A percentile compares a stretch with the other conserved stretches of the same genome.
Conservation (phyloP, 768 basidiomycete species). For the Calocybe indica region DNA sequence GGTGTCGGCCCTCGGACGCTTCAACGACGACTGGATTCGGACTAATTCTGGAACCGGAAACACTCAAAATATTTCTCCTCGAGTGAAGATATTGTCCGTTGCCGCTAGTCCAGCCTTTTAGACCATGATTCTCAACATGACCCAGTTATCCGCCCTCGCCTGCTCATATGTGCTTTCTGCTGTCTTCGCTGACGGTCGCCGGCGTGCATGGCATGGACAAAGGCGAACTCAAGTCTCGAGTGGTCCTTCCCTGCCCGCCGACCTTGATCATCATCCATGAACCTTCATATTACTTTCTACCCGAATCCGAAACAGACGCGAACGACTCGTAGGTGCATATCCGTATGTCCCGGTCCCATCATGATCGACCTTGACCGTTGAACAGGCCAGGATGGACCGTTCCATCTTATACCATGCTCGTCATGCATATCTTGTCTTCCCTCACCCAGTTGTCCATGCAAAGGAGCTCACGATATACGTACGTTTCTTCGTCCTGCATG, state of each 20-base stretch:
- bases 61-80: slow-evolving; percentile 29
- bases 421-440: slow-evolving; percentile 14
- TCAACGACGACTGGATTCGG: slow-evolving; percentile 54
- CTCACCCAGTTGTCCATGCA: slow-evolving; percentile 10
- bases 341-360: background rate
- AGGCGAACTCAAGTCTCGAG: slow-evolving; percentile 20
- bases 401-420: slow-evolving; percentile 18
- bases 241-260: slow-evolving; percentile 23
- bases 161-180: slow-evolving; percentile 45
- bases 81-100: slow-evolving; percentile 53
- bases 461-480: slow-evolving; percentile 1
- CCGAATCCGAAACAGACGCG: background rate
- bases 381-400: slow-evolving; percentile 14
- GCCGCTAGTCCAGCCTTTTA: slow-evolving; percentile 5
- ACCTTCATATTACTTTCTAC: slow-evolving; percentile 47
- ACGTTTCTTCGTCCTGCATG: background rate
- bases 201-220: slow-evolving; percentile 10
- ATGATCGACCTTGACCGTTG: background rate
- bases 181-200: slow-evolving; percentile 30
- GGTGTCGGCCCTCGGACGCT: slow-evolving; percentile 31
- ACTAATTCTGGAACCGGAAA: slow-evolving; percentile 32
- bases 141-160: slow-evolving; percentile 60
- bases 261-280: slow-evolving; percentile 57
- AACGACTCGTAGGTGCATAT: slow-evolving; percentile 2
- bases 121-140: slow-evolving; percentile 6